phyloP scores from a whole-genome alignment of 78 protist genomes.

The Tieghemostelium lacteum region DNA sequence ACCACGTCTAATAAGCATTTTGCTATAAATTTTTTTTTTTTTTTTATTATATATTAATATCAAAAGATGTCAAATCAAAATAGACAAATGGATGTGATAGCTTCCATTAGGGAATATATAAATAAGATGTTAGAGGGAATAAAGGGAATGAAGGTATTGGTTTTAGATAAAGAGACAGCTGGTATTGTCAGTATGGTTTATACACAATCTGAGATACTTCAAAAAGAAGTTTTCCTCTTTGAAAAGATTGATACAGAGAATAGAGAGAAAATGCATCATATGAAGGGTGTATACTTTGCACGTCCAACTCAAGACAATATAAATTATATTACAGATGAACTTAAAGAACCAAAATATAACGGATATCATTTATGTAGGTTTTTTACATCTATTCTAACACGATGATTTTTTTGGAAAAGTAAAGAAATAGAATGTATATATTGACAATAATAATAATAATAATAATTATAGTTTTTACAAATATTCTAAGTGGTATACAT shows the following conservation, averaged over 20 bases:
- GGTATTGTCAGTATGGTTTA: constrained; percentile 92
- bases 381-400: background rate
- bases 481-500: constrained; percentile 37
- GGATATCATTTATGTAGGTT: constrained; percentile 91
- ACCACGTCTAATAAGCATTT: no score
- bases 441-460: background rate
- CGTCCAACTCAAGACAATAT: constrained; percentile 93
- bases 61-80: no score
- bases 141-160: constrained; percentile 93
- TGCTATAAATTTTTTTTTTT: no score
- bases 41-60: no score
- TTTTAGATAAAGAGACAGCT: constrained; percentile 93
- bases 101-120: constrained; percentile 89
- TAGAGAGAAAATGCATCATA: constrained; percentile 88
- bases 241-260: constrained; percentile 85
- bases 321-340: constrained; percentile 78
- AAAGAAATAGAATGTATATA: background rate
- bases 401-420: background rate
- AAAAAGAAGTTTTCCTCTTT: constrained; percentile 94
- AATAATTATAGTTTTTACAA: constrained; percentile 88
- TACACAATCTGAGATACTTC: constrained; percentile 90
- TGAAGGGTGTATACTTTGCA: constrained; percentile 89
- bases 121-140: constrained; percentile 67
- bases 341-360: constrained; percentile 85
- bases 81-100: constrained; percentile 80